Percentiles rank a stretch among this genome's conserved stretches.
Conservation (phyloP, 2,329 filamentous ascomycete genomes). For the Talaromyces amestolkiae region DNA sequence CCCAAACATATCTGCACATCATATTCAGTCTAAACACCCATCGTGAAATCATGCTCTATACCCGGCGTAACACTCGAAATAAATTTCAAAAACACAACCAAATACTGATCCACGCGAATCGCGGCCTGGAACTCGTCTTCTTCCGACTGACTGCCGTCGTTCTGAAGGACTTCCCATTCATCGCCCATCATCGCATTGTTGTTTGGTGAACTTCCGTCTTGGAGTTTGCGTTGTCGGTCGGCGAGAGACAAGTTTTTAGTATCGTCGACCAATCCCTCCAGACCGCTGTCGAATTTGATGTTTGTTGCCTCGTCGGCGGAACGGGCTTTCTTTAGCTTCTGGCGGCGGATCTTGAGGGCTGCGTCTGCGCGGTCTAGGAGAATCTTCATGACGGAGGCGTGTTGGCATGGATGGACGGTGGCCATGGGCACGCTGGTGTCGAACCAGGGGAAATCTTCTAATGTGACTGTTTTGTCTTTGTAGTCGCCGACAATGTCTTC, state of each 20-base stretch:
- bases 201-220: neutral
- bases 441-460: conserved; percentile 96
- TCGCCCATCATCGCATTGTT: conserved; percentile 39
- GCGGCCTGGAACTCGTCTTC: conserved; percentile 47
- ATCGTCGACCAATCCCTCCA: conserved; percentile 84
- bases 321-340: conserved; percentile 69
- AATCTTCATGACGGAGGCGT: conserved; percentile 97
- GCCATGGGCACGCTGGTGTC: conserved; percentile 92
- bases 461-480: conserved; percentile 96
- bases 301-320: conserved; percentile 38
- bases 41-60: conserved; percentile 97
- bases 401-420: conserved; percentile 93
- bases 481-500: conserved; percentile 95
- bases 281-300: conserved; percentile 57
- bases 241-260: conserved; percentile 64
- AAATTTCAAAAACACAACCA: conserved; percentile 59
- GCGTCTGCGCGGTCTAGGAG: conserved; percentile 93
- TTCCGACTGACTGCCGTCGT: conserved; percentile 45
- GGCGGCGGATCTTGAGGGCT: conserved; percentile 80
- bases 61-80: conserved; percentile 90
- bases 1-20: neutral
- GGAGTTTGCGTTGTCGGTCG: conserved; percentile 29
- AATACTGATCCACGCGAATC: conserved; percentile 52
- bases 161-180: conserved; percentile 63
- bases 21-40: conserved; percentile 66